A percentile compares a stretch with the other conserved stretches of the same genome.
phyloP scores from a whole-genome alignment of 176 grass and related monocot species.

The Pontederia crassipes region DNA sequence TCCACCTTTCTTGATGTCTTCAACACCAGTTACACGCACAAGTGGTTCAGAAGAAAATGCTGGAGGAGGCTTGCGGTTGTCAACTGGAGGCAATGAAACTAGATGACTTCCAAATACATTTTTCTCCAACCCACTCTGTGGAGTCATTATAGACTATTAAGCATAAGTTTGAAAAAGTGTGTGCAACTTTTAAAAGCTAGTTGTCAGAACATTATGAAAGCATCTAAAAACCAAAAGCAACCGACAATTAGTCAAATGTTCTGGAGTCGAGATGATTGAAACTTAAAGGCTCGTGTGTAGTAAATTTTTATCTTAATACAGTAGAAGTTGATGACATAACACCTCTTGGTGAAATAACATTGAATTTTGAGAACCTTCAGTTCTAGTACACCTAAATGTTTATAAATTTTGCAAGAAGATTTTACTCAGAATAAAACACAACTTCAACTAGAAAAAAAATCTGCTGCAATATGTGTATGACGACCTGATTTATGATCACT shows the following conservation, averaged over 20 bases:
- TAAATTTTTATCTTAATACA: neutral
- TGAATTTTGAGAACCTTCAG: no score
- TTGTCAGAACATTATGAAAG: neutral
- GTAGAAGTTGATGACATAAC: no score
- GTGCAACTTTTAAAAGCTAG: neutral
- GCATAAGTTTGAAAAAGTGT: conserved; percentile 6
- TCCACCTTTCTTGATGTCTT: conserved; percentile 33
- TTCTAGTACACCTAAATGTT: no score
- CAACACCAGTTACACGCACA: conserved; percentile 33
- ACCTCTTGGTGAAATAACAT: no score
- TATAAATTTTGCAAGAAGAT: no score
- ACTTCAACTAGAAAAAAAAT: no score
- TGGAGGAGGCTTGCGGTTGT: conserved; percentile 38
- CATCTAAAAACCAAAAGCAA: neutral
- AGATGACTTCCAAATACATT: conserved; percentile 95
- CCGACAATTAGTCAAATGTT: neutral
- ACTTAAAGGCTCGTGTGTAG: neutral
- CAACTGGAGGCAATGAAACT: conserved; percentile 52
- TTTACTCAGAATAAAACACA: no score
- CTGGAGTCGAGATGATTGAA: neutral
- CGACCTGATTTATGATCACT: no score
- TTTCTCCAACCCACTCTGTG: conserved; percentile 82
- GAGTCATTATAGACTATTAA: conserved; percentile 18
- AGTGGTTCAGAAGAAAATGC: conserved; percentile 89
- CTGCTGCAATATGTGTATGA: no score